Evolutionary conservation across 192 early-diverging fungal species (phyloP), one percentile per base, ranked within the genome.

Genomic region (Gorgonomyces haynaldii): DNA sequence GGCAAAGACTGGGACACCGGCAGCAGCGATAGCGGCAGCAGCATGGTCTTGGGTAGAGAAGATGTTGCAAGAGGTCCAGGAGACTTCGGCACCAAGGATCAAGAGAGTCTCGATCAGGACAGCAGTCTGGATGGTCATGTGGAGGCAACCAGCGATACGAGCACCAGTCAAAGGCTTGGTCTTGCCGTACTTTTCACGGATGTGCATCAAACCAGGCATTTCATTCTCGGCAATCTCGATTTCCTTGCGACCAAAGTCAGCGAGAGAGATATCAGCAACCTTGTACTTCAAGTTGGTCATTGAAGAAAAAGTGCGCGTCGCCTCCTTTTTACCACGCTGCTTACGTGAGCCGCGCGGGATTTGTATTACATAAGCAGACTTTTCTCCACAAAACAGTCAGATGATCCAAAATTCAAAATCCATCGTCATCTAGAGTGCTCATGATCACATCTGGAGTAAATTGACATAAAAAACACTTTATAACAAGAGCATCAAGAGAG

Each of bases 41-140:
- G 93, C 93, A 62, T 97, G 94, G 73, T 97, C 91, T 72, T 97
- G 94, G 51, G 94, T 98, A 42, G 90, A 93, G 85, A 98, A 95
- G 65, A 88, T 85, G 83, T 85, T 85, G 76, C 85, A 88, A 42
- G 79, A 82, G 45, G 78, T 76, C 85, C 83, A 85, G 60, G 83
- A 65, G 34, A 97, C 88, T 69, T 98, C 84, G 45, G 94, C 94
- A 62, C 94, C 94, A 53, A 98, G 82, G 57, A 79, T 80, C 45
- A 81, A 84, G 49, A 98, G 78, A 48, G 94, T 95, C 81, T 95
- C 90, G 74, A 95, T 98, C 52, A 98, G 81, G 52, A 95, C 89
- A 47, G 90, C 94, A 37, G 89, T 95, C 81, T 97, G 91, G 70
- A 97, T 88, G 67, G 91, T 97, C 94, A 97, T 98, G 81, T 98